A percentile compares a stretch with the other conserved stretches of the same genome.
These are phyloP conservation scores for Solanum infundibuliforme DNA, from an alignment of 257 asterid species.

Conservation along the genomic window DNA sequence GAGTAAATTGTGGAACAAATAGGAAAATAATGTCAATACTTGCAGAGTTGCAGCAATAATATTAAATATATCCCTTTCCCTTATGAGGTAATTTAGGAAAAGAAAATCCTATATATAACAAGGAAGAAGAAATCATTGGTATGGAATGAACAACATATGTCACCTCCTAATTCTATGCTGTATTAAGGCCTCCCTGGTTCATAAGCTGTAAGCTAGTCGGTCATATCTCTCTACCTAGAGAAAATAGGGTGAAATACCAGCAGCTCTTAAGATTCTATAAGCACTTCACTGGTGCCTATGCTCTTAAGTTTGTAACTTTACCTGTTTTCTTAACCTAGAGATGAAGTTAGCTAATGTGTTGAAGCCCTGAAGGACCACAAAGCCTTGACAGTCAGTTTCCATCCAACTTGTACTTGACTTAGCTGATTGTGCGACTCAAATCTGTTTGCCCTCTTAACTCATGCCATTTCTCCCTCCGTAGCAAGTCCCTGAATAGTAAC, in stretches of 20 bases:
- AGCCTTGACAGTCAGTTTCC: background rate
- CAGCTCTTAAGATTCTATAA: background rate
- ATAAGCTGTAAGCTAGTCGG: background rate
- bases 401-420: background rate
- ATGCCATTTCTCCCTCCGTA: background rate
- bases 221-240: background rate
- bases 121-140: background rate
- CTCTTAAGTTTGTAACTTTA: background rate
- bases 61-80: background rate
- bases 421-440: background rate
- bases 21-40: background rate
- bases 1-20: background rate
- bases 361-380: background rate
- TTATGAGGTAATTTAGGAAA: background rate
- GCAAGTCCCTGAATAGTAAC: background rate
- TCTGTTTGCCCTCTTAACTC: background rate
- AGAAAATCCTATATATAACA: background rate
- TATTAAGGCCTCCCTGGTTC: background rate
- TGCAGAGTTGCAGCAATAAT: background rate
- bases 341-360: background rate
- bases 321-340: background rate
- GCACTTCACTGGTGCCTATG: background rate
- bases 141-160: background rate
- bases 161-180: background rate
- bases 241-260: background rate